These are phyloP conservation scores for Durusdinium trenchii DNA, from an alignment of 73 alveolate species.

Conservation along the genomic window DNA sequence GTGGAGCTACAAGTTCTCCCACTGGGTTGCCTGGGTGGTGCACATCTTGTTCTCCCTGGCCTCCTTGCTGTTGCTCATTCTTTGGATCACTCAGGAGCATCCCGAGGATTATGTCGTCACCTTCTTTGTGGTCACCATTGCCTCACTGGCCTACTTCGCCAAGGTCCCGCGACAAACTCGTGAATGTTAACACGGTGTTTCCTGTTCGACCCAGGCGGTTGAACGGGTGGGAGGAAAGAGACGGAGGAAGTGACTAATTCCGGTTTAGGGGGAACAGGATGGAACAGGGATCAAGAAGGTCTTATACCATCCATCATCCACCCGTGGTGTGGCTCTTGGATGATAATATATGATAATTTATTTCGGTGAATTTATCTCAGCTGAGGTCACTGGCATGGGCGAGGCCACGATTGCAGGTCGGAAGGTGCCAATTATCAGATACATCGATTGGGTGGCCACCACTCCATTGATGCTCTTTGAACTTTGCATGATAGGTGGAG, in stretches of 20 bases:
- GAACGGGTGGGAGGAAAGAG: no score
- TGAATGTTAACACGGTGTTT: no score
- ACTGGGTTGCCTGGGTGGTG: neutral
- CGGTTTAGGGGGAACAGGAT: no score
- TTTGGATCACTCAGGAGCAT: neutral
- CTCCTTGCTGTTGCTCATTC: neutral
- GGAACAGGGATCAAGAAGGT: no score
- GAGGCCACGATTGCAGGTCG: neutral
- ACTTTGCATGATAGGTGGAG: conserved; percentile 49
- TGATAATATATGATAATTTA: no score
- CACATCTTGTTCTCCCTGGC: neutral
- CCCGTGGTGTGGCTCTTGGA: no score
- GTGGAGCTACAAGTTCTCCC: neutral
- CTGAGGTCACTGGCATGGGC: conserved; percentile 27
- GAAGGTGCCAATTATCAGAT: conserved; percentile 24
- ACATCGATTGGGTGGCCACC: conserved; percentile 33
- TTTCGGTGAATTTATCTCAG: no score
- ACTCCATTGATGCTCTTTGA: conserved; percentile 22
- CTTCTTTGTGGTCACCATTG: conserved; percentile 35
- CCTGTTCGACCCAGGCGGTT: no score
- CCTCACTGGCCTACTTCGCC: conserved; percentile 23
- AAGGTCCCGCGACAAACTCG: neutral
- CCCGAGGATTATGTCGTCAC: conserved; percentile 22
- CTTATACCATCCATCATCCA: no score
- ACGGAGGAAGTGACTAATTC: no score